Evolutionary conservation across 331 rosid species (phyloP).

Genomic region (Malus hybrid): DNA sequence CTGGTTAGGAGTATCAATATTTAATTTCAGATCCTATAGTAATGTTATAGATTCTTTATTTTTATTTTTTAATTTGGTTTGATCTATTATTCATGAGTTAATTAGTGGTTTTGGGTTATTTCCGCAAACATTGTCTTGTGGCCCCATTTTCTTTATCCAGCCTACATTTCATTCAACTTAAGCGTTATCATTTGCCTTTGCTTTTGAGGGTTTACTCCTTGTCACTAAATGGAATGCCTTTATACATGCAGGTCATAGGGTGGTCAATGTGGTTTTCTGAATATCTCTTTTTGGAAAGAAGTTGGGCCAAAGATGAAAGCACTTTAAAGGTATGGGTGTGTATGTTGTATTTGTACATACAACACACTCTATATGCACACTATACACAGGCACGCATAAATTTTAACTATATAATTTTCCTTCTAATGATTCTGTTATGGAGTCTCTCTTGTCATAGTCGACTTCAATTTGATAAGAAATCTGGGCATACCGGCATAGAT

Average conservation of each 20-base stretch:
- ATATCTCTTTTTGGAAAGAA: conserved; percentile 93
- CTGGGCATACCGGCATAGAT: not conserved
- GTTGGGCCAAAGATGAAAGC: conserved; percentile 91
- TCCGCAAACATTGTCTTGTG: not conserved
- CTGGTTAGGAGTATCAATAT: not conserved
- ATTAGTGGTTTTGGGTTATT: not conserved
- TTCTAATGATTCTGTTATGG: not conserved
- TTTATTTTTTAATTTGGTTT: not conserved
- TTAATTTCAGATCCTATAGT: not conserved
- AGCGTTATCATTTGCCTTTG: not conserved
- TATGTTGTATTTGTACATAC: not conserved
- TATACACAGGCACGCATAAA: not conserved
- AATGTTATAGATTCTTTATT: too few species aligned
- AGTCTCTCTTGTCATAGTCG: not conserved
- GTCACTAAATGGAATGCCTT: not conserved
- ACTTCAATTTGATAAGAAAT: not conserved
- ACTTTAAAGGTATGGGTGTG: conserved; percentile 56
- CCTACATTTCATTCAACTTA: not conserved
- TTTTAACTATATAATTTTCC: not conserved
- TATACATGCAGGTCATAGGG: conserved; percentile 75
- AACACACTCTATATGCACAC: not conserved
- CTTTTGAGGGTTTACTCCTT: not conserved
- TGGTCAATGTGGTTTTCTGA: conserved; percentile 99
- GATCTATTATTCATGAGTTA: not conserved
- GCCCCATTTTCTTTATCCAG: not conserved